Conservation (phyloP, 306 rosid genomes). For the Citrullus mucosospermus region DNA sequence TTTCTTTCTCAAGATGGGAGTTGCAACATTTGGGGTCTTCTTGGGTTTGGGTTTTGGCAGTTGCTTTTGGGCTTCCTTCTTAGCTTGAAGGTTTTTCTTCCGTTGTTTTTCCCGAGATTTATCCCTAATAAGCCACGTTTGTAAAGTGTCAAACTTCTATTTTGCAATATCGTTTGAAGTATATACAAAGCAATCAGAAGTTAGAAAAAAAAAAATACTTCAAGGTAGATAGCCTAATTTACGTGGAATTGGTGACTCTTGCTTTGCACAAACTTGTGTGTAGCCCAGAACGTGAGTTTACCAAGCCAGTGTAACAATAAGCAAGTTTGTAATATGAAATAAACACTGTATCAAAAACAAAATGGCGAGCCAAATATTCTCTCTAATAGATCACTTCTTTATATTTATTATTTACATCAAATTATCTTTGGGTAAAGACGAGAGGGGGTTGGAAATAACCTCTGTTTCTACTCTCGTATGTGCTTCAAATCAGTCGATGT, state of each 20-base stretch:
- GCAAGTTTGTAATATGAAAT: neutral
- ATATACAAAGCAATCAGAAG: neutral
- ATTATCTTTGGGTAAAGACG: neutral
- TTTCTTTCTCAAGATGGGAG: constrained; percentile 44
- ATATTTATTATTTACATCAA: neutral
- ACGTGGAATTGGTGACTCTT: too few species aligned
- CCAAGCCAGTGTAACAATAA: neutral
- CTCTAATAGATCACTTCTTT: neutral
- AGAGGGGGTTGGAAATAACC: neutral
- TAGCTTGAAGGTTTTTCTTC: constrained; percentile 53
- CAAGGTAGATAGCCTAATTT: neutral
- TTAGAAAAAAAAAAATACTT: neutral
- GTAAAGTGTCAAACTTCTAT: neutral
- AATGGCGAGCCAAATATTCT: neutral
- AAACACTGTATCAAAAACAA: neutral
- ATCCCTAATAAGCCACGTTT: constrained; percentile 34
- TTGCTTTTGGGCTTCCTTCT: constrained; percentile 61
- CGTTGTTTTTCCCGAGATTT: constrained; percentile 88
- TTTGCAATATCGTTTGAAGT: neutral
- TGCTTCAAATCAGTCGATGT: too few species aligned
- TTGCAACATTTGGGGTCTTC: constrained; percentile 22
- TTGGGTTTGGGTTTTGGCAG: constrained; percentile 34
- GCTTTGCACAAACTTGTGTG: too few species aligned
- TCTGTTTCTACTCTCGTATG: neutral
- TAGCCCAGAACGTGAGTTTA: too few species aligned